Evolutionary conservation across 2,329 filamentous ascomycete genomes (phyloP).

Genomic region (Tolypocladium guangdongense): DNA sequence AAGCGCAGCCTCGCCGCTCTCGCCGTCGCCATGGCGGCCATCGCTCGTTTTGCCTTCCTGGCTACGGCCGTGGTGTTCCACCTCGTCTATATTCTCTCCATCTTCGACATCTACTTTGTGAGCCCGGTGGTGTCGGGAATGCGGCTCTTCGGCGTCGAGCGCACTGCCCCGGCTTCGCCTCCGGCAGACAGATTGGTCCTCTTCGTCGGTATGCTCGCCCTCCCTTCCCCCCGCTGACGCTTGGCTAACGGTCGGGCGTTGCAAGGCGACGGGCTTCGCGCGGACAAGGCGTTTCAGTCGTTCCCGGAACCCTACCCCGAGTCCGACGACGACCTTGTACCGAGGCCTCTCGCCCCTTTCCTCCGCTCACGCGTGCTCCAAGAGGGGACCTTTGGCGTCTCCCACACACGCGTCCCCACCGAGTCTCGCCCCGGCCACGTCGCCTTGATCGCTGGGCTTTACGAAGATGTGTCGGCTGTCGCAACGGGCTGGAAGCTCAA

Average conservation of each 20-base stretch:
- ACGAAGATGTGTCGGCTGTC: slow-evolving; percentile 95
- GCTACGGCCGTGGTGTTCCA: slow-evolving; percentile 87
- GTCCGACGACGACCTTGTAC: slow-evolving; percentile 52
- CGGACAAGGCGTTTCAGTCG: slow-evolving; percentile 94
- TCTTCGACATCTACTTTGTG: slow-evolving; percentile 98
- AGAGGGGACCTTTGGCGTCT: slow-evolving; percentile 92
- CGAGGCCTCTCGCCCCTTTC: slow-evolving; percentile 79
- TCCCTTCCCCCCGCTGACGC: not conserved
- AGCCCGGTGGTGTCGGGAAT: slow-evolving; percentile 96
- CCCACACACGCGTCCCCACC: slow-evolving; percentile 91
- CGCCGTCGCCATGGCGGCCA: slow-evolving; percentile 36
- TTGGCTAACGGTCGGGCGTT: not conserved
- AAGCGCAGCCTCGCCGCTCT: not conserved
- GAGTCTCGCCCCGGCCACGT: slow-evolving; percentile 96
- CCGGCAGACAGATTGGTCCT: slow-evolving; percentile 86
- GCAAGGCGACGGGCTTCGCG: slow-evolving; percentile 78
- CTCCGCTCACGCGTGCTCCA: slow-evolving; percentile 79
- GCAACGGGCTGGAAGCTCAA: slow-evolving; percentile 98
- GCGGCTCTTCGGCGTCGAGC: slow-evolving; percentile 65
- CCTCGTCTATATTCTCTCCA: slow-evolving; percentile 84
- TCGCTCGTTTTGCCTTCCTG: slow-evolving; percentile 68
- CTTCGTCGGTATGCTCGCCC: slow-evolving; percentile 61
- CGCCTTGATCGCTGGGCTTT: slow-evolving; percentile 88
- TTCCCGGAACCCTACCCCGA: slow-evolving; percentile 77
- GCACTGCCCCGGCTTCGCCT: slow-evolving; percentile 46